These are phyloP conservation scores for Nemania serpens DNA, from an alignment of 2,329 filamentous ascomycete genomes.

Conservation along the genomic window DNA sequence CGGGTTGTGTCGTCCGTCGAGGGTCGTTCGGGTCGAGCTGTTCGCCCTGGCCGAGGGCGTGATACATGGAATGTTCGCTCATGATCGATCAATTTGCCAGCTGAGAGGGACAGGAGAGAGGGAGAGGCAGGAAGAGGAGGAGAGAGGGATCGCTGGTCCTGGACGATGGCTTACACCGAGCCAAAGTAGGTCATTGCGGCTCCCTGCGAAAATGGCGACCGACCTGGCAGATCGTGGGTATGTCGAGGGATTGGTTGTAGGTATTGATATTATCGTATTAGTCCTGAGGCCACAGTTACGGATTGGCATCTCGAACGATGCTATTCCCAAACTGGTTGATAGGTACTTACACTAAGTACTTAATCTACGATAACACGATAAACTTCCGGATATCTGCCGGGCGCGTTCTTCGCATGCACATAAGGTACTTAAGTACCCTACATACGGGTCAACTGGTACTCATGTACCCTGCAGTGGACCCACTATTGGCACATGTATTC, in stretches of 20 bases:
- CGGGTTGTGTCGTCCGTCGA: conserved; percentile 55
- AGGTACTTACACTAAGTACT: not conserved
- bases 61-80: conserved; percentile 61
- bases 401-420: too few species aligned
- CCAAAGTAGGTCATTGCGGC: conserved; percentile 16
- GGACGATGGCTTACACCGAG: conserved; percentile 15
- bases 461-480: too few species aligned
- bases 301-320: conserved; percentile 25
- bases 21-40: conserved; percentile 60
- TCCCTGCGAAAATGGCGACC: not conserved
- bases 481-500: too few species aligned
- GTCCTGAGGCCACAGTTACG: conserved; percentile 36
- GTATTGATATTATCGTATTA: not conserved
- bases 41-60: conserved; percentile 61
- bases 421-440: too few species aligned
- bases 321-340: conserved; percentile 31
- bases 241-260: not conserved
- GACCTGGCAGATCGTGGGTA: not conserved
- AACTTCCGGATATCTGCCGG: conserved; percentile 43
- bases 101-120: not conserved
- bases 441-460: too few species aligned
- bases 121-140: not conserved
- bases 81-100: conserved; percentile 42
- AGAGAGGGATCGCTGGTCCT: not conserved
- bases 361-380: conserved; percentile 38